Conservation (phyloP, 139 green algal species). For the Ulvella scutata region DNA sequence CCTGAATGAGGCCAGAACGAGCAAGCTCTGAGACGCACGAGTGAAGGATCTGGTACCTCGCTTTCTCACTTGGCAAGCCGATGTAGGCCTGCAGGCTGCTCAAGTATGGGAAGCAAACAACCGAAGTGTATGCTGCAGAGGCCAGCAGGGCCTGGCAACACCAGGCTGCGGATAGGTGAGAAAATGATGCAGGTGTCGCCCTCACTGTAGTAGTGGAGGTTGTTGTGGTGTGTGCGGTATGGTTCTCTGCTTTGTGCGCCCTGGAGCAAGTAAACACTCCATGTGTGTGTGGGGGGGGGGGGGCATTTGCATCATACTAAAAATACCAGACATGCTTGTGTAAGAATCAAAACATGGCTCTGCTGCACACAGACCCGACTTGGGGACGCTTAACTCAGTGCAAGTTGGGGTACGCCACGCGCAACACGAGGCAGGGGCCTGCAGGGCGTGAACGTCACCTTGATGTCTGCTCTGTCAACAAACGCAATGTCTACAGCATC, state of each 20-base stretch:
- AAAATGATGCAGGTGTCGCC: neutral
- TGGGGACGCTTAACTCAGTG: neutral
- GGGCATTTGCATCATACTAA: neutral
- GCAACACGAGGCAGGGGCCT: neutral
- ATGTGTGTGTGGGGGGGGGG: too few species aligned
- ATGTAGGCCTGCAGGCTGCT: constrained; percentile 58
- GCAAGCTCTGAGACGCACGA: constrained; percentile 44
- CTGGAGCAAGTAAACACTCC: too few species aligned
- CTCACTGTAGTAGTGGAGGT: neutral
- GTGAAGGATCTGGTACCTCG: constrained; percentile 60
- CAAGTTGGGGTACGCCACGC: neutral
- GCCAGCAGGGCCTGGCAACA: neutral
- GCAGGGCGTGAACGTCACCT: constrained; percentile 17
- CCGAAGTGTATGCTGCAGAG: neutral
- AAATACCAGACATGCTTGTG: neutral
- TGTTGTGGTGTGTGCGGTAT: neutral
- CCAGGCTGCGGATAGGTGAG: neutral
- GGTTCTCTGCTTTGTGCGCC: too few species aligned
- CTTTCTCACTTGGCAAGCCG: constrained; percentile 41
- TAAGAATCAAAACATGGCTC: neutral
- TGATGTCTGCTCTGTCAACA: constrained; percentile 95
- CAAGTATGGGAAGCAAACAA: neutral
- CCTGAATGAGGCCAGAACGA: constrained; percentile 29
- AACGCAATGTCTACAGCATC: constrained; percentile 83
- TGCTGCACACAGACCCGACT: too few species aligned